Evolutionary conservation across 306 rosid genomes (phyloP).

Genomic region (Spatholobus suberectus): DNA sequence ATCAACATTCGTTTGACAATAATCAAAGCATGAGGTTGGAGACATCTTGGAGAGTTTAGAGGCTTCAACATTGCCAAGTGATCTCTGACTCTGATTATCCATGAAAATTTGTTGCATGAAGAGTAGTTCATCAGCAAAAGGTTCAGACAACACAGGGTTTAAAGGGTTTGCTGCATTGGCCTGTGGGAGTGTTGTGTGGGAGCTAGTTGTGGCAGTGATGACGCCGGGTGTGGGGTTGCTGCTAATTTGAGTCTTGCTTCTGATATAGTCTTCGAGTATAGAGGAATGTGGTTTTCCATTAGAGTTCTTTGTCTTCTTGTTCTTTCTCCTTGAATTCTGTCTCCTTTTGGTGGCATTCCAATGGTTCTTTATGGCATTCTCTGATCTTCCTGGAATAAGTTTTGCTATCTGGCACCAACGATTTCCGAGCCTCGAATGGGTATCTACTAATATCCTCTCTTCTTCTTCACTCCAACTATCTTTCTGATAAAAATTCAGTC

Average conservation of each 20-base stretch:
- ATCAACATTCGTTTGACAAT: slow-evolving; percentile 18
- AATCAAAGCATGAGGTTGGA: slow-evolving; percentile 4
- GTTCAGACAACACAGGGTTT: slow-evolving; percentile 30
- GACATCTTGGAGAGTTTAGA: background rate
- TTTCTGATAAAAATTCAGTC: slow-evolving; percentile 46
- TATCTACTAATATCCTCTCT: slow-evolving; percentile 67
- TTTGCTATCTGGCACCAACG: slow-evolving; percentile 90
- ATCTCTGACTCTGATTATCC: background rate
- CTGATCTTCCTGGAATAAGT: slow-evolving; percentile 78
- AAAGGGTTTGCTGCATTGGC: slow-evolving; percentile 22
- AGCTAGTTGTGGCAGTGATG: background rate
- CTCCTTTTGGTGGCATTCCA: slow-evolving; percentile 94
- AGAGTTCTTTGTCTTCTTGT: slow-evolving; percentile 45
- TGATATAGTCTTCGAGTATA: slow-evolving; percentile 76
- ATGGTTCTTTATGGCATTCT: slow-evolving; percentile 84
- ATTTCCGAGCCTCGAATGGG: slow-evolving; percentile 68
- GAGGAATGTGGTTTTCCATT: slow-evolving; percentile 59
- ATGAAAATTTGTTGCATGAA: slow-evolving; percentile 58
- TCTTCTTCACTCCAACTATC: slow-evolving; percentile 80
- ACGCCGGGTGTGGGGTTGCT: background rate
- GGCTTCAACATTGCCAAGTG: slow-evolving; percentile 3
- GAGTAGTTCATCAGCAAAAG: slow-evolving; percentile 39
- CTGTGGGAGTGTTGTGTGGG: slow-evolving; percentile 7
- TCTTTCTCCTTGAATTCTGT: slow-evolving; percentile 73
- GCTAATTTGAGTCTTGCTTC: slow-evolving; percentile 36